These are phyloP conservation scores for Thermoascus crustaceus DNA, from an alignment of 2,329 filamentous ascomycete species.

Conservation along the genomic window DNA sequence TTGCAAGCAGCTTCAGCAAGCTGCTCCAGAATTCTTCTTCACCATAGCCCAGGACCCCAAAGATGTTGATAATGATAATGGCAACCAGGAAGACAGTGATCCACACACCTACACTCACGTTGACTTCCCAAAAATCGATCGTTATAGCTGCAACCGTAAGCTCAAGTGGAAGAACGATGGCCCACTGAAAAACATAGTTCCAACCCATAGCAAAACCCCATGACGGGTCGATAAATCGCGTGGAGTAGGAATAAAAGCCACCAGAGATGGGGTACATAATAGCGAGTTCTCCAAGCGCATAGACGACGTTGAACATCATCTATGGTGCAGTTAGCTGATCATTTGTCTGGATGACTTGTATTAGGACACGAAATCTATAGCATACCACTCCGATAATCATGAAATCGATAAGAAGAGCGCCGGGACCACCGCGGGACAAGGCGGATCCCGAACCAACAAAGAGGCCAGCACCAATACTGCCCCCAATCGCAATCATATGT, in stretches of 20 bases:
- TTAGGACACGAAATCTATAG: too few relatives aligned
- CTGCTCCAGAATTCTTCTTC: constrained; percentile 19
- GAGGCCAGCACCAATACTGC: constrained; percentile 49
- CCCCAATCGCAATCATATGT: constrained; percentile 52
- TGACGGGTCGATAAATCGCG: constrained; percentile 54
- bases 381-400: too few relatives aligned
- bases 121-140: constrained; percentile 45
- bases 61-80: constrained; percentile 46
- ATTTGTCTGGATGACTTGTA: too few relatives aligned
- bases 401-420: too few relatives aligned
- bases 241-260: constrained; percentile 54
- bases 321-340: too few relatives aligned
- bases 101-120: constrained; percentile 48
- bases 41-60: constrained; percentile 46
- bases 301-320: constrained; percentile 53
- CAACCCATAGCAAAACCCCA: constrained; percentile 43
- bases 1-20: constrained; percentile 17
- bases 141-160: constrained; percentile 53
- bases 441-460: constrained; percentile 49
- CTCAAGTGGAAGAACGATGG: constrained; percentile 71
- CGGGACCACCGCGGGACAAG: constrained; percentile 44
- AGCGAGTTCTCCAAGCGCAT: constrained; percentile 53
- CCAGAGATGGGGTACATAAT: constrained; percentile 56
- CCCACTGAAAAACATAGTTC: constrained; percentile 73
- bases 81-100: constrained; percentile 48